Percentiles rank a stretch among this genome's conserved stretches.
These are phyloP conservation scores for Dispira parvispora DNA, from an alignment of 192 early-diverging fungal species.

Conservation along the genomic window DNA sequence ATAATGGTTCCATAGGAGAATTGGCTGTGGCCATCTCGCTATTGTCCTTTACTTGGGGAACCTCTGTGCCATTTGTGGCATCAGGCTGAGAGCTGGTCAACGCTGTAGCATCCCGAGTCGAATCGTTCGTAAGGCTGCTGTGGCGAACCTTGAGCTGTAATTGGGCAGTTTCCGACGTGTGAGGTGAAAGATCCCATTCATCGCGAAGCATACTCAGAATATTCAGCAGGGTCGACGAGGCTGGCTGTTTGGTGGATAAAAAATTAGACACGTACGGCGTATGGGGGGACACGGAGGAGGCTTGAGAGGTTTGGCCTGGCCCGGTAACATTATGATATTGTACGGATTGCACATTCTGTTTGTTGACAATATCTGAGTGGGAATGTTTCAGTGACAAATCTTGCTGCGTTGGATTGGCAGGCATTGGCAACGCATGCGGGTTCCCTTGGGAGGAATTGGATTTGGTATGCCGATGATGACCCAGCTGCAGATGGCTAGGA, in stretches of 20 bases:
- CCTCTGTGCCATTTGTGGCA: not conserved
- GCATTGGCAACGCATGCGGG: not conserved
- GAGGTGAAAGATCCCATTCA: slow-evolving; percentile 28
- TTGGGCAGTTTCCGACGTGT: slow-evolving; percentile 15
- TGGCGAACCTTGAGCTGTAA: slow-evolving; percentile 14
- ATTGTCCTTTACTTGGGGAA: not conserved
- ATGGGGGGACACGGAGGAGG: not conserved
- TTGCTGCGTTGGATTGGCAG: not conserved
- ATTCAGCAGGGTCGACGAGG: slow-evolving; percentile 13
- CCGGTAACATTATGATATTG: not conserved
- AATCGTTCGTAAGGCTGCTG: not conserved
- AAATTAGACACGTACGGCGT: not conserved
- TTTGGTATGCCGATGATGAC: not conserved
- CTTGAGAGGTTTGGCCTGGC: not conserved
- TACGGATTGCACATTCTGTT: not conserved
- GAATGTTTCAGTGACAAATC: not conserved
- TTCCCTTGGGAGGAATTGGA: not conserved
- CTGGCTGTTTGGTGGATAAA: not conserved
- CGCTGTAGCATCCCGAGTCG: slow-evolving; percentile 7
- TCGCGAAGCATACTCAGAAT: slow-evolving; percentile 27
- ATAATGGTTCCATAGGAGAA: not conserved
- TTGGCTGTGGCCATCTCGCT: not conserved
- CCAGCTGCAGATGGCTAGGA: not conserved
- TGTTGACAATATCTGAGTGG: slow-evolving; percentile 1
- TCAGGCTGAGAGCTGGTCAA: slow-evolving; percentile 13